Conservation (phyloP, 2,329 filamentous ascomycete species). For the Cladosporium sp. region DNA sequence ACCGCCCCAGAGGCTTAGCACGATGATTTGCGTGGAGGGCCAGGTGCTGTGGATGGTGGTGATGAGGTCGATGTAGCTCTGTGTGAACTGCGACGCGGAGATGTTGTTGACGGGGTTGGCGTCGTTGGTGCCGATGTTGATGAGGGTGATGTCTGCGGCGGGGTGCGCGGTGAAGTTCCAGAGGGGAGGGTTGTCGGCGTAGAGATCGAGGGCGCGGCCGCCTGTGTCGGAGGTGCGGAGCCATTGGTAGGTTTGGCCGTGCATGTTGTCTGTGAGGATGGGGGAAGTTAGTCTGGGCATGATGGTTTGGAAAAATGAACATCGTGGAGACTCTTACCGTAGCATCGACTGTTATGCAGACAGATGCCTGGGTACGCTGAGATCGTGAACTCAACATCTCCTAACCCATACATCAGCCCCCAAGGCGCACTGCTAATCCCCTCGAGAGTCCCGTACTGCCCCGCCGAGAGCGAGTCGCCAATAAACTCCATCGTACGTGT, state of each 20-base stretch:
- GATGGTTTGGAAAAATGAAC: background rate
- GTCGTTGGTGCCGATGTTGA: constrained; percentile 53
- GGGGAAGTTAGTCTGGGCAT: background rate
- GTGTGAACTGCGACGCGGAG: constrained; percentile 41
- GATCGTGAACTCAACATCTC: constrained; percentile 60
- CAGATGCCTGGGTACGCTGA: constrained; percentile 63
- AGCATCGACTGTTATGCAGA: constrained; percentile 58
- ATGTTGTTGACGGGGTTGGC: constrained; percentile 46
- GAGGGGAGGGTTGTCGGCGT: constrained; percentile 39
- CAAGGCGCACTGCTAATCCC: constrained; percentile 60
- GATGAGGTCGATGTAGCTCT: constrained; percentile 47
- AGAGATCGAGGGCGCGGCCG: constrained; percentile 48
- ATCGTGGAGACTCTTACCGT: constrained; percentile 39
- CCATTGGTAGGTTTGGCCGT: constrained; percentile 56
- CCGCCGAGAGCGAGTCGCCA: constrained; percentile 54
- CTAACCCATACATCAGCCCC: constrained; percentile 58
- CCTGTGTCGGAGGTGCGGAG: constrained; percentile 59
- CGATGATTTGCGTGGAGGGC: constrained; percentile 46
- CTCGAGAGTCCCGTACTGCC: constrained; percentile 62
- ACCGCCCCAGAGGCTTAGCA: constrained; percentile 56
- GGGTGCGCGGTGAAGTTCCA: constrained; percentile 41
- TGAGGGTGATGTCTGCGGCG: constrained; percentile 47
- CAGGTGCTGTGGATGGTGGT: constrained; percentile 45
- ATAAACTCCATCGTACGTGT: constrained; percentile 47
- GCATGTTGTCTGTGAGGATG: constrained; percentile 31